Conservation (phyloP, 352 stramenopile species). For the Blastocystis hominis region DNA sequence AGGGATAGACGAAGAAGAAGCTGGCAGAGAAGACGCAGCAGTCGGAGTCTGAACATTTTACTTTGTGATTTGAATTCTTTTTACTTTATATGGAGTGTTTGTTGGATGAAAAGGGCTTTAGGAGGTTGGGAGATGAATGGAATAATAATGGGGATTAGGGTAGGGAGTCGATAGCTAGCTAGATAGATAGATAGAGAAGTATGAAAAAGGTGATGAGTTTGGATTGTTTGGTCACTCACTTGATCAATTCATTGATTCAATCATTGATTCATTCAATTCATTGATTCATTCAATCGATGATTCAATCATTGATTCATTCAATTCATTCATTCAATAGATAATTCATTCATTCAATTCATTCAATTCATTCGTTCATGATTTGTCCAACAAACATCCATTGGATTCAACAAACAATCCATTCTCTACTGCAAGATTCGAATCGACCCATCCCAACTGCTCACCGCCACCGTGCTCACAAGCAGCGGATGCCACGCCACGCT, state of each 20-base stretch:
- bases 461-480: neutral
- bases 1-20: neutral
- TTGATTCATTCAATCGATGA: too few relatives aligned
- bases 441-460: conserved; percentile 25
- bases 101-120: too few relatives aligned
- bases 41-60: neutral
- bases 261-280: too few relatives aligned
- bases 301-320: too few relatives aligned
- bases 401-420: neutral
- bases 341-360: neutral
- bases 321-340: neutral
- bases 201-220: too few relatives aligned
- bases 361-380: neutral
- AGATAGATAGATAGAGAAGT: too few relatives aligned
- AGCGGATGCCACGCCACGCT: conserved; percentile 22
- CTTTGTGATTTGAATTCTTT: neutral
- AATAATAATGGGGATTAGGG: too few relatives aligned
- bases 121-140: too few relatives aligned
- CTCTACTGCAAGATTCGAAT: conserved; percentile 5
- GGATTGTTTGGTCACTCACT: too few relatives aligned
- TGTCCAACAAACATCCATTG: neutral
- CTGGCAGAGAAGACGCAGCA: neutral
- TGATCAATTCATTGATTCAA: too few relatives aligned
- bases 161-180: too few relatives aligned
- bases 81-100: too few relatives aligned